Conservation (phyloP, 768 basidiomycete genomes). For the Austroboletus eburneus region DNA sequence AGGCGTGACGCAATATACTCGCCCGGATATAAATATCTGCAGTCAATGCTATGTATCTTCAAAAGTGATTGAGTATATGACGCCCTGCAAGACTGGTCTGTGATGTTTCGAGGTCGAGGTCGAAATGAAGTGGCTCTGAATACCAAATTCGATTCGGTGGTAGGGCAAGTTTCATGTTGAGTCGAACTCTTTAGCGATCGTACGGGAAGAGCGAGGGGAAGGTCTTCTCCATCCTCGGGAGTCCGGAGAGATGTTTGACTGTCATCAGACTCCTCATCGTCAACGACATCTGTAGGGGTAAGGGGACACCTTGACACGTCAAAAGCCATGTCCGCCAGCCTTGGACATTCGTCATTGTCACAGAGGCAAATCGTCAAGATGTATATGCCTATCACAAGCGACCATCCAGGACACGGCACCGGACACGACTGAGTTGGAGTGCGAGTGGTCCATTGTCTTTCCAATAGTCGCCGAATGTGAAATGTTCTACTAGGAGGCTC, state of each 20-base stretch:
- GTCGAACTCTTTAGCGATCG: background rate
- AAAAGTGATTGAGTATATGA: constrained; percentile 3
- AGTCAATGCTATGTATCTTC: background rate
- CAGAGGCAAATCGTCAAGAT: constrained; percentile 7
- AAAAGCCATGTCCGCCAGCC: constrained; percentile 14
- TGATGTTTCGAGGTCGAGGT: constrained; percentile 24
- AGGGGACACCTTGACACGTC: constrained; percentile 19
- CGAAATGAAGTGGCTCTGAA: constrained; percentile 23
- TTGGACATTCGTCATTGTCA: constrained; percentile 3
- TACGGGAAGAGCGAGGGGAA: constrained; percentile 7
- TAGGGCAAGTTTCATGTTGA: background rate
- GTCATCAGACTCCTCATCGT: constrained; percentile 29
- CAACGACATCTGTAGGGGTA: constrained; percentile 23
- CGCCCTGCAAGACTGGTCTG: constrained; percentile 2
- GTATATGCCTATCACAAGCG: constrained; percentile 6
- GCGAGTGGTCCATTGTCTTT: constrained; percentile 20
- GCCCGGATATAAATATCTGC: constrained; percentile 2
- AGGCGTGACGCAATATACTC: constrained; percentile 17
- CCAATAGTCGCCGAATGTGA: constrained; percentile 20
- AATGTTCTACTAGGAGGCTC: constrained; percentile 24
- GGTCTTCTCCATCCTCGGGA: constrained; percentile 22
- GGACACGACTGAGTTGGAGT: constrained; percentile 15
- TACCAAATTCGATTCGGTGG: constrained; percentile 10
- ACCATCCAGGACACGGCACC: background rate
- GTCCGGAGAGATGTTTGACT: constrained; percentile 23